Evolutionary conservation across 257 asterid species (phyloP).

Genomic region (Thymus quinquecostatus): DNA sequence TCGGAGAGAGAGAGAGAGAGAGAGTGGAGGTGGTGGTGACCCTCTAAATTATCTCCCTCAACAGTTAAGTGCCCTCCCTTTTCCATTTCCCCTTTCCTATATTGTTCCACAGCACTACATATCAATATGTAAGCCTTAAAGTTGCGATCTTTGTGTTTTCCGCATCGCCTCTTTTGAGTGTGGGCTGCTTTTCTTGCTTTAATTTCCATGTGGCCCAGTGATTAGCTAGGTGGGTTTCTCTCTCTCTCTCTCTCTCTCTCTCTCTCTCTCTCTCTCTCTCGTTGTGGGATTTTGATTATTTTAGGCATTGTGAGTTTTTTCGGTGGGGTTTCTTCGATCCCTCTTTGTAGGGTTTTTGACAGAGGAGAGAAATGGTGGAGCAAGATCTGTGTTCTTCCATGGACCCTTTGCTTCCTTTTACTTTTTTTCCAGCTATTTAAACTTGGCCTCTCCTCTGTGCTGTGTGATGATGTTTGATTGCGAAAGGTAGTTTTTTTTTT

Average conservation of each 20-base stretch:
- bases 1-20: conserved; percentile 30
- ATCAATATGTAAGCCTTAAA: conserved; percentile 41
- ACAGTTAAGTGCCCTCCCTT: conserved; percentile 42
- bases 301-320: conserved; percentile 47
- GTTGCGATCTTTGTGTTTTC: conserved; percentile 67
- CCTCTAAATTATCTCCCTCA: conserved; percentile 39
- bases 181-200: conserved; percentile 48
- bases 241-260: conserved; percentile 37
- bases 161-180: conserved; percentile 48
- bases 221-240: conserved; percentile 56
- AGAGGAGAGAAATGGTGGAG: conserved; percentile 55
- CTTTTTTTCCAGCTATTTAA: conserved; percentile 40
- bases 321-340: conserved; percentile 59
- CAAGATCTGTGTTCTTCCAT: conserved; percentile 76
- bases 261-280: too few species aligned
- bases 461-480: conserved; percentile 49
- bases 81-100: conserved; percentile 33
- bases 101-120: conserved; percentile 29
- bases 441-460: conserved; percentile 50
- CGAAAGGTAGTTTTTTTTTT: neutral
- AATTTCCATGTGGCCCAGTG: conserved; percentile 56
- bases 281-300: conserved; percentile 37
- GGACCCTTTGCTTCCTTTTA: conserved; percentile 39
- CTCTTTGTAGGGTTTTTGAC: conserved; percentile 61
- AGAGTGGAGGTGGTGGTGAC: conserved; percentile 29